A percentile compares a stretch with the other conserved stretches of the same genome.
Conservation (phyloP, 192 early-diverging fungal genomes). For the Gamsiella multidivaricata region DNA sequence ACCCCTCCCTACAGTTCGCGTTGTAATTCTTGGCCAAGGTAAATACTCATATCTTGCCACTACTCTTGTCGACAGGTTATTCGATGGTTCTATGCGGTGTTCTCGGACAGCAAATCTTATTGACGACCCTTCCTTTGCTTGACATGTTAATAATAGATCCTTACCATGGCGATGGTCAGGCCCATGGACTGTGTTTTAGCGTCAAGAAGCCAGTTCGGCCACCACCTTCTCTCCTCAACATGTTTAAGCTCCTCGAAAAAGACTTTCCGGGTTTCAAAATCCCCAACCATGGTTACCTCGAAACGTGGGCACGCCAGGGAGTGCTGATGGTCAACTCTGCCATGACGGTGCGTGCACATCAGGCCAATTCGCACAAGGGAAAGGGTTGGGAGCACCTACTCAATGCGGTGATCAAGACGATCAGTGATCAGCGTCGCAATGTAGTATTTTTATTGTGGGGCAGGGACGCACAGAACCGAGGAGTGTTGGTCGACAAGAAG, state of each 20-base stretch:
- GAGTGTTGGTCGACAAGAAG: conserved; percentile 73
- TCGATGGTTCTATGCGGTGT: too few species aligned
- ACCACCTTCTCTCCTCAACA: conserved; percentile 93
- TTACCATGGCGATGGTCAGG: conserved; percentile 75
- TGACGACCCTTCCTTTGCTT: too few species aligned
- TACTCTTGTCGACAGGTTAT: background rate
- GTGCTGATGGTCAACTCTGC: conserved; percentile 91
- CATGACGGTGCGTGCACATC: conserved; percentile 83
- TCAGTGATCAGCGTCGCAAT: conserved; percentile 67
- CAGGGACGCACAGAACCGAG: conserved; percentile 87
- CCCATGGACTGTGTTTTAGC: conserved; percentile 94
- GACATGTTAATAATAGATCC: too few species aligned
- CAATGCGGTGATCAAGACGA: conserved; percentile 80
- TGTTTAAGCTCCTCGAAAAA: conserved; percentile 81
- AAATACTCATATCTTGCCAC: background rate
- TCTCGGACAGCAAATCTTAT: too few species aligned
- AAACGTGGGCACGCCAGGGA: conserved; percentile 85
- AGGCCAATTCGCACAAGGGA: conserved; percentile 83
- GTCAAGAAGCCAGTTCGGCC: conserved; percentile 77
- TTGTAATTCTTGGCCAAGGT: conserved; percentile 97
- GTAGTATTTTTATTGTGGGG: conserved; percentile 98
- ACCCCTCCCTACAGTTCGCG: conserved; percentile 73
- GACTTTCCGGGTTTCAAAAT: conserved; percentile 77
- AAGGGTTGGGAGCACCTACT: conserved; percentile 87
- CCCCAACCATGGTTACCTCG: conserved; percentile 84